A percentile compares a stretch with the other conserved stretches of the same genome.
Conservation (phyloP, 176 grass and related monocot species). For the Eremochloa ophiuroides region DNA sequence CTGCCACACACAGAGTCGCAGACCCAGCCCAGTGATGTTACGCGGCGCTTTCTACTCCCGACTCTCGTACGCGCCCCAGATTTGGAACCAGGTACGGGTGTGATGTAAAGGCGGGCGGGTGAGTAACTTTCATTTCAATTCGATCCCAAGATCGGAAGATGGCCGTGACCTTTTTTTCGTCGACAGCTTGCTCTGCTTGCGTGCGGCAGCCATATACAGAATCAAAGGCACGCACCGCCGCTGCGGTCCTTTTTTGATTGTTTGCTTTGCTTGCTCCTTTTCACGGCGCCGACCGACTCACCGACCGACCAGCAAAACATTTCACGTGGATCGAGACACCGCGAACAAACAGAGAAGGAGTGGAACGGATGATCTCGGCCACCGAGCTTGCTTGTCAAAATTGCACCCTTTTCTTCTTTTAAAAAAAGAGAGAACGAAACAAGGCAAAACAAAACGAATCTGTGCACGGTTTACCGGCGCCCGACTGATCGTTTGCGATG, state of each 20-base stretch:
- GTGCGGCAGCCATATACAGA: not conserved
- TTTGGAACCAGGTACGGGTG: no score
- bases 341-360: not conserved
- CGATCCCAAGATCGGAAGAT: not conserved
- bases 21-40: not conserved
- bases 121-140: not conserved
- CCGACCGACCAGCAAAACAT: not conserved
- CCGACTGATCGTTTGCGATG: not conserved
- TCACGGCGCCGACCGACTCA: not conserved
- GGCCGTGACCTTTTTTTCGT: not conserved
- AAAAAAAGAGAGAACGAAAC: not conserved
- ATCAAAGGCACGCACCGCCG: not conserved
- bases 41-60: not conserved
- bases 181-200: not conserved
- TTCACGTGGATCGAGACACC: not conserved
- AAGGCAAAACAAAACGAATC: not conserved
- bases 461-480: conserved; percentile 28
- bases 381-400: conserved; percentile 17
- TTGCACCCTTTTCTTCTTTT: not conserved
- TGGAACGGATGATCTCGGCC: not conserved
- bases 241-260: not conserved
- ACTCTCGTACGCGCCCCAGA: conserved; percentile 11
- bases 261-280: conserved; percentile 3
- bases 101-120: no score
- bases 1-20: no score